Base-by-base conservation (phyloP, 192 early-diverging fungal genomes). In the Podila epigama region DNA sequence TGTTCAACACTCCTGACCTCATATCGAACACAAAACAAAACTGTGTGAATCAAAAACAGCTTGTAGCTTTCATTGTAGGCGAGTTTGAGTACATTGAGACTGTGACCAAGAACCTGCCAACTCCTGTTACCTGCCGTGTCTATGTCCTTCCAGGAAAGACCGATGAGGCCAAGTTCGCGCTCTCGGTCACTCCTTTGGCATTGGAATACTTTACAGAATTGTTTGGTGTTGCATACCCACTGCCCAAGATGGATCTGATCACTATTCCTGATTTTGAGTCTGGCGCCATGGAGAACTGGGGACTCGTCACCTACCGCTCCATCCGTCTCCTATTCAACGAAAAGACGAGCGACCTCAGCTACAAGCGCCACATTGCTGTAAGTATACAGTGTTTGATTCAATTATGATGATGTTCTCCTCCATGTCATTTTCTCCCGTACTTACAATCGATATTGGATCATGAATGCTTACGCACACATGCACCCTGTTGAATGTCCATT, bases 261-360 rank as follows among this genome's bases (percentile, higher is more conserved):
- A 95, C 95, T 40, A 94, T 98, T 68, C 95, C 93, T 39, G 95
- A 97, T 72, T 98, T 98, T 83, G 90, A 89, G 57, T 90, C 91
- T 25, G 87, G 87, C 40, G 91, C 91, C 37, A 97, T 98, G 96
- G 95, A 97, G 83, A 98, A 98, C 85, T 98, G 97, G 97, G 97
- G 97, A 62, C 82, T 97, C 31, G 88, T 98, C 35, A 98, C 97
- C 8, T 97, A 94, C 71, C 89, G 96, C 50, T 90, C 93, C 32
- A 87, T 92, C 20, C 89, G 88, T 15, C 82, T 98, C 35, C 81
- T 98, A n/a, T 92, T 91, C 70, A 94, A 96, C 82, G 90, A 90
- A 64, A 88, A 91, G 68, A 86, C 80, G 13, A 91, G 93, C 32
- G 87, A 88, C 65, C 88, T 89, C 20, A 83, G 80, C 33, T 87